Percentiles rank a stretch among this genome's conserved stretches.
phyloP scores from a whole-genome alignment of 2,329 filamentous ascomycete species.

The Stemphylium lycopersici region DNA sequence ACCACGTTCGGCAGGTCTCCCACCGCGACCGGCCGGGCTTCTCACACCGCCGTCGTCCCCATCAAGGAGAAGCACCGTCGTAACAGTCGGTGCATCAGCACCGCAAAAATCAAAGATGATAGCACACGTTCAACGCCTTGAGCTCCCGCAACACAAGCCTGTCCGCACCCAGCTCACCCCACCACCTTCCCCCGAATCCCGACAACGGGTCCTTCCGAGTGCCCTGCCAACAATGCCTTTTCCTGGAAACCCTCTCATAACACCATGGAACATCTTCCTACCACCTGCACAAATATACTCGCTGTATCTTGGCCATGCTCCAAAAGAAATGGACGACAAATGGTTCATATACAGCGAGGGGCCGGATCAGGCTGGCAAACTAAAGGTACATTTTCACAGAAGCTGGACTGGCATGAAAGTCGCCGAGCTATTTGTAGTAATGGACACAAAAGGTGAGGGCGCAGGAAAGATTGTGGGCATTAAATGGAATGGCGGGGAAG shows the following conservation, averaged over 20 bases:
- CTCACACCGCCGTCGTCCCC: slow-evolving; percentile 19
- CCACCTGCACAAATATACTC: slow-evolving; percentile 37
- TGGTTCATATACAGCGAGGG: slow-evolving; percentile 47
- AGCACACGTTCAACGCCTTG: slow-evolving; percentile 15
- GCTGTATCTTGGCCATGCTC: slow-evolving; percentile 38
- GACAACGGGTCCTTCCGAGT: slow-evolving; percentile 18
- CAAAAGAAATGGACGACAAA: slow-evolving; percentile 32
- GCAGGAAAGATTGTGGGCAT: slow-evolving; percentile 45
- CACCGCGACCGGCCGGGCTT: neutral
- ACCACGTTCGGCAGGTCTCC: neutral
- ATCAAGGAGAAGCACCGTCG: slow-evolving; percentile 6
- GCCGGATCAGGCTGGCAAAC: slow-evolving; percentile 39
- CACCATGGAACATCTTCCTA: slow-evolving; percentile 42
- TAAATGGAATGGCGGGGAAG: slow-evolving; percentile 40
- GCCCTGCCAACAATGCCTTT: slow-evolving; percentile 28
- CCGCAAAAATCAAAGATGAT: slow-evolving; percentile 4
- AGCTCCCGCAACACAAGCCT: slow-evolving; percentile 10
- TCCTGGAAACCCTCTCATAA: slow-evolving; percentile 25
- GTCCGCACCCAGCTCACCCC: neutral
- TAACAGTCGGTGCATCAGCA: slow-evolving; percentile 6
- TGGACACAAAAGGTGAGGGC: slow-evolving; percentile 44
- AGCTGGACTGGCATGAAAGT: slow-evolving; percentile 44
- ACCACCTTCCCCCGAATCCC: slow-evolving; percentile 4
- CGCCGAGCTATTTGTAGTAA: slow-evolving; percentile 42
- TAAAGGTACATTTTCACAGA: slow-evolving; percentile 45